Conservation (phyloP, 1,284 basidiomycete genomes). For the Pseudozyma sp. region DNA sequence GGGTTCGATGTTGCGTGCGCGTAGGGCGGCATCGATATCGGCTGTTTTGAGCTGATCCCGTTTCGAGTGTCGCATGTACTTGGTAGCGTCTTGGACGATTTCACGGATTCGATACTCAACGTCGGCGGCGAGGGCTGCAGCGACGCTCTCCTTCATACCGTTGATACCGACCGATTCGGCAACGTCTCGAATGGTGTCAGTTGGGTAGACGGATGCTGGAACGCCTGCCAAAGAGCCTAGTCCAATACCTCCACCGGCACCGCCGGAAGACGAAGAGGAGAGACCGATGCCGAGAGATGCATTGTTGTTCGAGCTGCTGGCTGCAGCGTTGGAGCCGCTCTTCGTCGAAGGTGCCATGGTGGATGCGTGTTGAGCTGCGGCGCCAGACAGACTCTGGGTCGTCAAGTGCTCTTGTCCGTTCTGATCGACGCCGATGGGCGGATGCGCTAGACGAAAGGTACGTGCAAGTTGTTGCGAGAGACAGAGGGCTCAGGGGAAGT, state of each 20-base stretch:
- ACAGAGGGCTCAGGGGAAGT: too few species aligned
- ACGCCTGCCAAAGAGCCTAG: slow-evolving; percentile 39
- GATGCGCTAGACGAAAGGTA: too few species aligned
- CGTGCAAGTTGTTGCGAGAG: too few species aligned
- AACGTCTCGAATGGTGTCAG: slow-evolving; percentile 74
- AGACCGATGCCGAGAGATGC: slow-evolving; percentile 40
- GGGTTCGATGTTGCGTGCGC: slow-evolving; percentile 89
- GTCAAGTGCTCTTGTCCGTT: background rate
- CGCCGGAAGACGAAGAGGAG: slow-evolving; percentile 28
- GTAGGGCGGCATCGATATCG: slow-evolving; percentile 93
- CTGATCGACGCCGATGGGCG: too few species aligned
- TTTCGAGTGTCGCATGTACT: slow-evolving; percentile 94
- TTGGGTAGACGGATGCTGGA: slow-evolving; percentile 62
- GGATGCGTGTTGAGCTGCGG: background rate
- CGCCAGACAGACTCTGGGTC: background rate
- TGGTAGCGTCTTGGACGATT: slow-evolving; percentile 92
- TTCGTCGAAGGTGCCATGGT: slow-evolving; percentile 40
- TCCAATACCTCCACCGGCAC: slow-evolving; percentile 34
- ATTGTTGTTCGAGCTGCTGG: slow-evolving; percentile 28
- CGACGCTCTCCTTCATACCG: slow-evolving; percentile 82
- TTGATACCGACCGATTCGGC: slow-evolving; percentile 87
- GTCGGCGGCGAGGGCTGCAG: slow-evolving; percentile 89
- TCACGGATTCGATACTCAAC: slow-evolving; percentile 96
- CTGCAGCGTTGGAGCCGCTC: slow-evolving; percentile 32
- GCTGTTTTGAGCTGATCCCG: slow-evolving; percentile 85